Conservation (phyloP, 1,139 yeast genomes). For the Saccharomyces hybrid region DNA sequence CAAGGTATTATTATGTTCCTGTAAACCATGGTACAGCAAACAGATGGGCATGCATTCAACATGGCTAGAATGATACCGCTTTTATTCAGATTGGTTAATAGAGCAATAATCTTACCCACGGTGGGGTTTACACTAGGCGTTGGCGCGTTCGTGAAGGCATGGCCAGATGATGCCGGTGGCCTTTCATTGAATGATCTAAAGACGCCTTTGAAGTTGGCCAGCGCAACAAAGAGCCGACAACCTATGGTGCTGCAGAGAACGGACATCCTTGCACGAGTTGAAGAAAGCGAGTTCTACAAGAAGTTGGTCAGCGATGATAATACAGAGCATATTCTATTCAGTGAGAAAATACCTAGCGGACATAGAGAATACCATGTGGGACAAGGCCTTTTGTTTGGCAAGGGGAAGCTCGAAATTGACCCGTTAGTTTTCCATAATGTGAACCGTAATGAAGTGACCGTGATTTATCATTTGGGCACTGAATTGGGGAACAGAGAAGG, state of each 20-base stretch:
- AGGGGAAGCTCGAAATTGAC: conserved; percentile 54
- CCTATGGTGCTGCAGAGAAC: conserved; percentile 18
- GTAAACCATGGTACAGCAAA: not conserved
- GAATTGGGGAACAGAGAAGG: conserved; percentile 55
- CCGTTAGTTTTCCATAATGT: conserved; percentile 51
- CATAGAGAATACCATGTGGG: conserved; percentile 59
- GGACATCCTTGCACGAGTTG: conserved; percentile 21
- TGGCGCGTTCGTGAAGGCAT: conserved; percentile 24
- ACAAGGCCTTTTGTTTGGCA: conserved; percentile 58
- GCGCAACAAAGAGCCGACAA: conserved; percentile 5
- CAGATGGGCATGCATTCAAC: not conserved
- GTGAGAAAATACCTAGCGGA: conserved; percentile 46
- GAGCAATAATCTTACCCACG: conserved; percentile 23
- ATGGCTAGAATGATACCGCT: not conserved
- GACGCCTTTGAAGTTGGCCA: not conserved
- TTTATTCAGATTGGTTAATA: conserved; percentile 9
- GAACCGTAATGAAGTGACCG: conserved; percentile 42
- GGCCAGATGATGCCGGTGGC: conserved; percentile 28
- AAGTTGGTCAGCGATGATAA: conserved; percentile 10
- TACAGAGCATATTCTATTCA: conserved; percentile 19
- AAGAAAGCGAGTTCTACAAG: conserved; percentile 11
- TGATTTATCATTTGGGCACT: conserved; percentile 65
- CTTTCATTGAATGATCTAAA: conserved; percentile 16
- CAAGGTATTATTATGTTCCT: not conserved
- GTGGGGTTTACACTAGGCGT: conserved; percentile 28